phyloP scores from a whole-genome alignment of 495 filamentous ascomycete species.

The Xanthoparmelia taractica region DNA sequence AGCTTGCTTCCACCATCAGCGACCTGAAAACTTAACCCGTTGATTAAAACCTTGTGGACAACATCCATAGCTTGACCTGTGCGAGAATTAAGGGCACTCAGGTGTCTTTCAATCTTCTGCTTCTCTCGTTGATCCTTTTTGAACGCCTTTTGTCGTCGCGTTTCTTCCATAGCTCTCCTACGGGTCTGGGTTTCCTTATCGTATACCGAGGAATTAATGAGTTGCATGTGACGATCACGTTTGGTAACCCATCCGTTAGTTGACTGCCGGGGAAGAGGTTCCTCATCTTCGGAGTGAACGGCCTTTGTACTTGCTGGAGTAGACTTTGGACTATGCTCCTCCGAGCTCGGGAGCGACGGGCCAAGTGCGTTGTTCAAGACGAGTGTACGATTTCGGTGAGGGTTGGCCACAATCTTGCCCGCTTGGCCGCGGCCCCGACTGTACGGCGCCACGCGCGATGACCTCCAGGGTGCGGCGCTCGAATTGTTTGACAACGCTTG shows the following conservation, averaged over 20 bases:
- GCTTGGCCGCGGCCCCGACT: conserved; percentile 40
- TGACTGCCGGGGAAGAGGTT: conserved; percentile 27
- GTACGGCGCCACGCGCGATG: conserved; percentile 36
- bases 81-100: conserved; percentile 24
- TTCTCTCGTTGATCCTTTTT: conserved; percentile 59
- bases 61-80: conserved; percentile 26
- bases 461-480: conserved; percentile 20
- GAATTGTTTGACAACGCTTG: conserved; percentile 23
- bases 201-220: conserved; percentile 80
- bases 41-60: conserved; percentile 61
- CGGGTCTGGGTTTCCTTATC: conserved; percentile 66
- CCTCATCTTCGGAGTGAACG: conserved; percentile 36
- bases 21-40: conserved; percentile 71
- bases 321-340: conserved; percentile 1
- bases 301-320: conserved; percentile 28
- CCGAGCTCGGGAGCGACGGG: conserved; percentile 8
- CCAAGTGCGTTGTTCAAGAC: conserved; percentile 54
- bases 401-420: conserved; percentile 30
- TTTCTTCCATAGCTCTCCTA: conserved; percentile 66
- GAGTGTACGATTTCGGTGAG: conserved; percentile 63
- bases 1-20: conserved; percentile 78
- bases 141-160: conserved; percentile 51
- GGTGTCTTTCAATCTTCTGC: conserved; percentile 44
- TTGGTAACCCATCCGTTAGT: conserved; percentile 62
- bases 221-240: conserved; percentile 74